A percentile compares a stretch with the other conserved stretches of the same genome.
These are phyloP conservation scores for Verticillium dahliae DNA, from an alignment of 2,329 filamentous ascomycete genomes.

Conservation along the genomic window DNA sequence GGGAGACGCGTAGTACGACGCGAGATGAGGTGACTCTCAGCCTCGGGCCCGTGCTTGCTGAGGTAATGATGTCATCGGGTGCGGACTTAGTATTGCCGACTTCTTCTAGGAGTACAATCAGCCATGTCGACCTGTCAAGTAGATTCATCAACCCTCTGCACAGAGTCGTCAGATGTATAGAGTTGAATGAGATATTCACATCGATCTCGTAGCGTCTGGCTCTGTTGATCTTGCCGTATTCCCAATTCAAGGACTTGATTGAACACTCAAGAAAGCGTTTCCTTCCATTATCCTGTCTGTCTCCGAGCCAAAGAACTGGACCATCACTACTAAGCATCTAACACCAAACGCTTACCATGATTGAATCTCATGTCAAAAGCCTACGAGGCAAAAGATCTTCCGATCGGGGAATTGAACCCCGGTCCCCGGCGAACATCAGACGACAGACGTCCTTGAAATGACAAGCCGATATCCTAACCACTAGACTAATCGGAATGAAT, in stretches of 20 bases:
- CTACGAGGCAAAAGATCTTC: not conserved
- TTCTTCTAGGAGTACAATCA: too few species aligned
- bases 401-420: not conserved
- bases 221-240: too few species aligned
- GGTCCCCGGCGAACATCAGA: not conserved
- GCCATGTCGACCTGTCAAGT: not conserved
- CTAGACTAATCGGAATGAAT: not conserved
- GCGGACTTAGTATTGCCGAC: not conserved
- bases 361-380: not conserved
- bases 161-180: too few species aligned
- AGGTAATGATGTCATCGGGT: not conserved
- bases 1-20: not conserved
- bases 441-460: not conserved
- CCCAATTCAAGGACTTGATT: too few species aligned
- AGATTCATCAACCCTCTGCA: too few species aligned
- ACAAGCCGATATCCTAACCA: not conserved
- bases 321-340: too few species aligned
- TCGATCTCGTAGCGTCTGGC: too few species aligned
- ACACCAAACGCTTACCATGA: too few species aligned
- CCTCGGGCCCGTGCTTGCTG: not conserved
- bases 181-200: too few species aligned
- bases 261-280: too few species aligned
- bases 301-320: too few species aligned
- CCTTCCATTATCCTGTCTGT: too few species aligned
- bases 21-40: not conserved